A percentile compares a stretch with the other conserved stretches of the same genome.
phyloP scores from a whole-genome alignment of 192 early-diverging fungal species.

The Umbelopsis ramanniana region DNA sequence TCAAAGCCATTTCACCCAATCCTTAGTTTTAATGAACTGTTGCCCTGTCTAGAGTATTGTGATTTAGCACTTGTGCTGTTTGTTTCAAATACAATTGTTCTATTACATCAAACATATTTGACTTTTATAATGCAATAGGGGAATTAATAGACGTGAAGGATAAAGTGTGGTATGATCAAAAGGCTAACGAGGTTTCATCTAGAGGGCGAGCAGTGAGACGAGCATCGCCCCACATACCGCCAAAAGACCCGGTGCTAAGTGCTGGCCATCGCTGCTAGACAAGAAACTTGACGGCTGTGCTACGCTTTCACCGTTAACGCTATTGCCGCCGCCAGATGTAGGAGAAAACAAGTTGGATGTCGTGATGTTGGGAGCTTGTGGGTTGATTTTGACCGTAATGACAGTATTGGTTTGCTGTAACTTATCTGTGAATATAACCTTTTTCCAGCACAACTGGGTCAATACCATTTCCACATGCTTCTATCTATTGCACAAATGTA shows the following conservation, averaged over 20 bases:
- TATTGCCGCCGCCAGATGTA: background rate
- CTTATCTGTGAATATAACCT: background rate
- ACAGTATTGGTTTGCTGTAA: background rate
- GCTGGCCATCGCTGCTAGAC: background rate
- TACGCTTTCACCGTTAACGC: background rate
- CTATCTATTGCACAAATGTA: background rate
- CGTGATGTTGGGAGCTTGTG: background rate
- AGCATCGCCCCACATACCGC: background rate
- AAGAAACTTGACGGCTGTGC: slow-evolving; percentile 1
- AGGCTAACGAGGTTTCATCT: background rate
- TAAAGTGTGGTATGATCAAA: too few species aligned
- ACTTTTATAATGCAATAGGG: background rate
- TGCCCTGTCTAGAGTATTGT: slow-evolving; percentile 5
- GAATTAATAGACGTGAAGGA: too few species aligned
- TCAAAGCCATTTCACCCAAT: background rate
- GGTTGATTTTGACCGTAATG: background rate
- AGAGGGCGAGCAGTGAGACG: background rate
- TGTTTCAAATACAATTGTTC: slow-evolving; percentile 5
- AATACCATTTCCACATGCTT: background rate
- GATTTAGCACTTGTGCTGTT: slow-evolving; percentile 1
- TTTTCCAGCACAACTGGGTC: background rate
- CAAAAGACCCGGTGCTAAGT: background rate
- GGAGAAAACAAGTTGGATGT: background rate
- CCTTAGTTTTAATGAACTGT: background rate
- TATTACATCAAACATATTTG: background rate